Evolutionary conservation across 345 rosid genomes (phyloP), one percentile per base, ranked within the genome.

Genomic region (Murraya koenigii): DNA sequence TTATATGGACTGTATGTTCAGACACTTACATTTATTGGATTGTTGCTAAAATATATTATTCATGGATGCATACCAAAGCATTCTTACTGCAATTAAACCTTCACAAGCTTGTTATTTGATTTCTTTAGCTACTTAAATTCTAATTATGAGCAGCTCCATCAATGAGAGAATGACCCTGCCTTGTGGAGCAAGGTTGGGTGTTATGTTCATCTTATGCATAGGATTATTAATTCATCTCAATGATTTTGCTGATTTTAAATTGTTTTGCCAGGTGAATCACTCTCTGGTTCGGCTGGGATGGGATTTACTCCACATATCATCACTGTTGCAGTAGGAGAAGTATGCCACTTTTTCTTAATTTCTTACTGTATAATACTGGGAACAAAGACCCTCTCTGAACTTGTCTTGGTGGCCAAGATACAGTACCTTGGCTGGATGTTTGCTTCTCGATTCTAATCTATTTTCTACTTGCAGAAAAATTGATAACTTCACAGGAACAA

Each of bases 261-360:
- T 84, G 54, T 85, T 75, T 86, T 86, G 85, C 70, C 54, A 93
- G 97, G 97, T 82, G 88, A 80, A 75, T 84, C 86, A 85, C 80
- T 90, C 70, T 89, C 94, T 73, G 91, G 93, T 75, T 83, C 97
- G 2, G 91, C 98, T 41, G 97, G 98, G 73, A 85, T 89, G 82
- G 95, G 97, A 74, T 93, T 92, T 83, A 90, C 92, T 44, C 95
- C 97, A 6, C 97, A 91, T 68, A 81, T 92, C 80, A 87, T 93
- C 79, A 75, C 90, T 4, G 86, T 90, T 78, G 91, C 92, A 47
- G 82, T 86, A 67, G 98, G 98, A 85, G 98, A 93, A 82, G 98
- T 93, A 89, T 79, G 90, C 69, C 17, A 19, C 70, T 20, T 54
- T 63, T 75, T 76, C 75, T 49, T 35, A 72, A 59, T 74, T 23